These are phyloP conservation scores for Catenaria anguillulae DNA, from an alignment of 371 early-diverging fungal genomes.

Conservation along the genomic window DNA sequence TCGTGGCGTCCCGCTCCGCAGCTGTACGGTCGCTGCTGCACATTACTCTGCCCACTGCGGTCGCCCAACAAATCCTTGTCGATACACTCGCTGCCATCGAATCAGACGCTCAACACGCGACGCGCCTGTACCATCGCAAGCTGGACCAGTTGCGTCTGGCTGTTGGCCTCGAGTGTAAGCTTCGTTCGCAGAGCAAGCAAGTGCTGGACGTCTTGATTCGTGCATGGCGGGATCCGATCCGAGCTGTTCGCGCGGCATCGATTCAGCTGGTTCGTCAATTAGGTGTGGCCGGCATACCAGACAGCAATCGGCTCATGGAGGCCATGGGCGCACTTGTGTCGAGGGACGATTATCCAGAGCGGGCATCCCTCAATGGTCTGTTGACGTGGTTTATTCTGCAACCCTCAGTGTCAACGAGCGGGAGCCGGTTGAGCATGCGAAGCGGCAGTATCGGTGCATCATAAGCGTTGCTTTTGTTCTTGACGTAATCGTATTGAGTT, in stretches of 20 bases:
- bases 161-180: background rate
- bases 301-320: background rate
- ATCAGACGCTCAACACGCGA: too few species aligned
- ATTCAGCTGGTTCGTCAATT: background rate
- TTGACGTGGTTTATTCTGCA: background rate
- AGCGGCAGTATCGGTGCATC: too few species aligned
- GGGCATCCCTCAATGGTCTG: background rate
- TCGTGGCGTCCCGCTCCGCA: background rate
- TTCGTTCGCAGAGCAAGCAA: background rate
- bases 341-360: background rate
- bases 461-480: too few species aligned
- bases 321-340: slow-evolving; percentile 3
- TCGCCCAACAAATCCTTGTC: too few species aligned
- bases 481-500: too few species aligned
- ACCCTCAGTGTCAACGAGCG: too few species aligned
- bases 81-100: too few species aligned
- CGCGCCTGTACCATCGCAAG: background rate
- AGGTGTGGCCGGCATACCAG: background rate
- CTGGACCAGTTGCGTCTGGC: background rate
- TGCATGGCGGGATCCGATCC: background rate
- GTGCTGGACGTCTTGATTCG: background rate
- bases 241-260: background rate
- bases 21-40: background rate
- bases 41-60: background rate
- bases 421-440: too few species aligned